These are phyloP conservation scores for Nicotiana obtusifolia DNA, from an alignment of 257 asterid species.

Conservation along the genomic window DNA sequence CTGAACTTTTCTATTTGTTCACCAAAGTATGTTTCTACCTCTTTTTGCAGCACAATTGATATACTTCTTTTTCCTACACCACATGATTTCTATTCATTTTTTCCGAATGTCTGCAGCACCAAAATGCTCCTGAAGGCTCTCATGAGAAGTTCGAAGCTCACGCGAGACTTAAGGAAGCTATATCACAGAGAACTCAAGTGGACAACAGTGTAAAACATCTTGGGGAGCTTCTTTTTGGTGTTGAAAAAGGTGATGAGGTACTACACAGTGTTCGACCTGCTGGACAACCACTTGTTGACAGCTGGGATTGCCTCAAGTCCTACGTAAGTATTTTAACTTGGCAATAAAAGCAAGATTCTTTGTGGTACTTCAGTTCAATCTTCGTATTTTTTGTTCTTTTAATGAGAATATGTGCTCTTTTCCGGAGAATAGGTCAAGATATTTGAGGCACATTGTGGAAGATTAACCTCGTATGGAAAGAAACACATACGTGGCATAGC, in stretches of 20 bases:
- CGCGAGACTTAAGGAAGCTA: constrained; percentile 62
- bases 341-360: neutral
- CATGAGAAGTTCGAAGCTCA: constrained; percentile 69
- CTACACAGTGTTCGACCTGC: constrained; percentile 43
- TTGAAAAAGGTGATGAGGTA: constrained; percentile 54
- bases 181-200: constrained; percentile 60
- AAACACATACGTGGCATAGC: constrained; percentile 88
- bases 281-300: constrained; percentile 40
- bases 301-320: constrained; percentile 68
- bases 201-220: constrained; percentile 59
- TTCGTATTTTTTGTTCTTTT: neutral
- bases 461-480: constrained; percentile 80
- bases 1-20: constrained; percentile 84
- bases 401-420: neutral
- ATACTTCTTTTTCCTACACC: neutral
- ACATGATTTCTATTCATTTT: neutral
- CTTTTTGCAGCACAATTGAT: neutral
- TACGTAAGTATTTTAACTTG: constrained; percentile 36
- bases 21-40: constrained; percentile 44
- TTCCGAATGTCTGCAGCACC: constrained; percentile 24
- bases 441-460: constrained; percentile 75
- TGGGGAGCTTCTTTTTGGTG: constrained; percentile 81
- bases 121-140: constrained; percentile 72
- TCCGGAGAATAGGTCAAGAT: constrained; percentile 41
- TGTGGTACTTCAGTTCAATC: neutral